Evolutionary conservation across 257 asterid species (phyloP).

Genomic region (Nicotiana benthamiana): DNA sequence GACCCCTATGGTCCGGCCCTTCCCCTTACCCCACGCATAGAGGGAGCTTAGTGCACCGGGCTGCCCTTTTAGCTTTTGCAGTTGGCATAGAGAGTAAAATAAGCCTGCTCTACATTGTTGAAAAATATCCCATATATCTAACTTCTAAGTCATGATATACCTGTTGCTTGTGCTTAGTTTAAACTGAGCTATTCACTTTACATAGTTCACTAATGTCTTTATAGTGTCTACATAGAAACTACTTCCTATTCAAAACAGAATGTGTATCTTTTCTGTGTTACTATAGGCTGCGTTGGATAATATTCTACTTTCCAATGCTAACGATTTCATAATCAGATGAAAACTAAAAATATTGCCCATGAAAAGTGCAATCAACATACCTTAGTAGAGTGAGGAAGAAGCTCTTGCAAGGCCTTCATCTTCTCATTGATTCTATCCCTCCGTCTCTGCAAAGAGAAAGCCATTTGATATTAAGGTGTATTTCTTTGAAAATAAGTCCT

Average conservation of each 20-base stretch:
- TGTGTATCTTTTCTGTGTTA: neutral
- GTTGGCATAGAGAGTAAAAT: neutral
- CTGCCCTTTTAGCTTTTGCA: neutral
- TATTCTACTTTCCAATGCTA: neutral
- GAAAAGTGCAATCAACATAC: conserved; percentile 19
- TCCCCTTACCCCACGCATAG: too few relatives aligned
- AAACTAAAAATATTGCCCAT: neutral
- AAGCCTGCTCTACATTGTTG: neutral
- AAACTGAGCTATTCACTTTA: neutral
- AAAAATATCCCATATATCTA: neutral
- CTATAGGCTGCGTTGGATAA: neutral
- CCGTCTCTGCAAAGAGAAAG: conserved; percentile 41
- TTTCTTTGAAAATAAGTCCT: neutral
- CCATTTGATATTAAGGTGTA: neutral
- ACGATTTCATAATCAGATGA: neutral
- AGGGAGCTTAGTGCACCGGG: too few relatives aligned
- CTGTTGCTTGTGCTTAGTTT: neutral
- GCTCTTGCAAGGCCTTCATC: conserved; percentile 85
- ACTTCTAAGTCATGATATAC: neutral
- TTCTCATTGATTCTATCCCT: conserved; percentile 84
- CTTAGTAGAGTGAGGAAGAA: conserved; percentile 79
- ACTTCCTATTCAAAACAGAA: neutral
- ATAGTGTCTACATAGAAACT: neutral
- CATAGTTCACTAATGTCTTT: neutral
- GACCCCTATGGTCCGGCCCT: too few relatives aligned